Percentiles rank a stretch among this genome's conserved stretches.
phyloP scores from a whole-genome alignment of 2,329 filamentous ascomycete genomes.

The Paracoccidioides brasiliensis region DNA sequence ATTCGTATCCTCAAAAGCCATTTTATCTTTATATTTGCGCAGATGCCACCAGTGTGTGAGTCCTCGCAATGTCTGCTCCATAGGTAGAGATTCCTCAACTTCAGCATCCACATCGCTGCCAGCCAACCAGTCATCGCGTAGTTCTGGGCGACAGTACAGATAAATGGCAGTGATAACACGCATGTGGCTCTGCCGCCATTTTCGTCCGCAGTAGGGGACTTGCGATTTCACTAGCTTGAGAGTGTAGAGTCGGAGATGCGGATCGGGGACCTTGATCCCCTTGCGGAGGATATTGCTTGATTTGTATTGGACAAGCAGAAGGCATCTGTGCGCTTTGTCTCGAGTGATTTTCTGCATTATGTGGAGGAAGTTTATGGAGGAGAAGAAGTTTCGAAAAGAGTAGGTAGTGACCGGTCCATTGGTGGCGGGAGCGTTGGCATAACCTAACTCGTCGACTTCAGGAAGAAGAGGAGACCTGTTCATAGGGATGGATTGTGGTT shows the following conservation, averaged over 20 bases:
- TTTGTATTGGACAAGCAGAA: constrained; percentile 91
- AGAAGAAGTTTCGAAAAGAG: constrained; percentile 90
- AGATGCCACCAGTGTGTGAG: constrained; percentile 94
- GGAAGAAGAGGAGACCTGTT: constrained; percentile 17
- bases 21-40: constrained; percentile 64
- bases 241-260: constrained; percentile 77
- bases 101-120: constrained; percentile 86
- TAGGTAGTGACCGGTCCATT: constrained; percentile 57
- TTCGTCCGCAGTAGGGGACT: constrained; percentile 92
- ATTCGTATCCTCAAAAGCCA: constrained; percentile 40
- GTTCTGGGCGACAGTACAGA: constrained; percentile 79
- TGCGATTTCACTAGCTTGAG: constrained; percentile 98
- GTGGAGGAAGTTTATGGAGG: constrained; percentile 85
- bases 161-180: constrained; percentile 96
- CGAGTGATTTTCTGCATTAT: constrained; percentile 97
- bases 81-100: constrained; percentile 79
- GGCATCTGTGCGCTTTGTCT: constrained; percentile 83
- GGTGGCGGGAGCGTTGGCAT: constrained; percentile 54
- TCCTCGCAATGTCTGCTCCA: constrained; percentile 80
- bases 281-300: constrained; percentile 85
- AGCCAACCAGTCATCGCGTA: constrained; percentile 86
- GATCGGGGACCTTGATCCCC: constrained; percentile 79
- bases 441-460: constrained; percentile 76
- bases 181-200: constrained; percentile 98
- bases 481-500: constrained; percentile 8